Percentiles rank a stretch among this genome's conserved stretches.
These are phyloP conservation scores for Sambucus nigra DNA, from an alignment of 129 eudicot genomes.

Conservation along the genomic window DNA sequence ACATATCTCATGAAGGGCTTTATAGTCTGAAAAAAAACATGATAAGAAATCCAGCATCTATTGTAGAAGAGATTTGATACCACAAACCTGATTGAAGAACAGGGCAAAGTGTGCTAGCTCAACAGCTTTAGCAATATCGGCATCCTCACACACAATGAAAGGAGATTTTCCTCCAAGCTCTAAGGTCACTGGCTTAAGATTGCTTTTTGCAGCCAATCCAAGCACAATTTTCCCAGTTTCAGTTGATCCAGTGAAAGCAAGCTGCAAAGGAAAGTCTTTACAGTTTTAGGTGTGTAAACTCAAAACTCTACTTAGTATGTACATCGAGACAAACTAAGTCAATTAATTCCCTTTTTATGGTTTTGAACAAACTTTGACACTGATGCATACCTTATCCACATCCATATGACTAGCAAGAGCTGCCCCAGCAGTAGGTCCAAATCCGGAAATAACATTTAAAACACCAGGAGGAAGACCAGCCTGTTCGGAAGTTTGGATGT, in stretches of 20 bases:
- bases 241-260: constrained; percentile 80
- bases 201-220: constrained; percentile 70
- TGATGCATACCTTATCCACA: constrained; percentile 59
- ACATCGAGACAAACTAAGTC: not conserved
- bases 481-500: too few species aligned
- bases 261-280: constrained; percentile 25
- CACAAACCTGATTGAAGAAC: constrained; percentile 41
- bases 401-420: constrained; percentile 91
- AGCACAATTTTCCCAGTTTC: constrained; percentile 51
- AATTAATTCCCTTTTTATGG: not conserved
- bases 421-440: constrained; percentile 76
- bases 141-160: constrained; percentile 50
- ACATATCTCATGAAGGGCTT: not conserved
- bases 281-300: not conserved
- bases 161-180: constrained; percentile 69
- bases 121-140: constrained; percentile 44
- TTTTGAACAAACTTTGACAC: not conserved
- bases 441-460: constrained; percentile 66
- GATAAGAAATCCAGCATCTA: not conserved
- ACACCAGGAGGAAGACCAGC: constrained; percentile 89
- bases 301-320: not conserved
- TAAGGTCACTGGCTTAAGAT: constrained; percentile 69
- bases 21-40: not conserved
- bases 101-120: constrained; percentile 43
- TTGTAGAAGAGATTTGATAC: not conserved